Evolutionary conservation across 352 stramenopile genomes (phyloP).

Genomic region (Elongisporangium anandrum): DNA sequence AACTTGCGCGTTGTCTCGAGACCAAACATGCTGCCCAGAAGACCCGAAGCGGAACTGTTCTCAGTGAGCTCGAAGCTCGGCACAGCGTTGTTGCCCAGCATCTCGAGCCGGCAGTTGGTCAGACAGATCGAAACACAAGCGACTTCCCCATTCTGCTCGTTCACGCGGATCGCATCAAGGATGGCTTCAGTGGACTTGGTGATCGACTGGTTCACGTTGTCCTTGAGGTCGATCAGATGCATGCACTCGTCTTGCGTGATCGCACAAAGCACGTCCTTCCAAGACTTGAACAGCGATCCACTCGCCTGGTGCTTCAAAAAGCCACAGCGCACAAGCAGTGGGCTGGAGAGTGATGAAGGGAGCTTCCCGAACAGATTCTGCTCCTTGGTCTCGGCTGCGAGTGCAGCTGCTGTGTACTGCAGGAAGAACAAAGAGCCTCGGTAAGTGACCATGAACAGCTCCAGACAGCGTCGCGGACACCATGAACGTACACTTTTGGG

Average conservation of each 20-base stretch:
- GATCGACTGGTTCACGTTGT: conserved; percentile 47
- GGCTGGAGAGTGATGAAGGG: conserved; percentile 64
- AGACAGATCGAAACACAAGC: conserved; percentile 51
- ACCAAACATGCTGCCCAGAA: conserved; percentile 62
- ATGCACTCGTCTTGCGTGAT: conserved; percentile 75
- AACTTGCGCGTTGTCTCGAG: conserved; percentile 62
- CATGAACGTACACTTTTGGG: conserved; percentile 65
- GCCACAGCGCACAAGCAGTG: conserved; percentile 62
- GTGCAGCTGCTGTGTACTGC: conserved; percentile 65
- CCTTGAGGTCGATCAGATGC: conserved; percentile 73
- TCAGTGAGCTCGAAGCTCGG: conserved; percentile 76
- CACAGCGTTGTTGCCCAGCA: conserved; percentile 55
- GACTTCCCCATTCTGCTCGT: conserved; percentile 43
- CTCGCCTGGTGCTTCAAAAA: conserved; percentile 78
- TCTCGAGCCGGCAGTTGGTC: conserved; percentile 70
- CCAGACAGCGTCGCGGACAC: not conserved
- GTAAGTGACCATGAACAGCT: not conserved
- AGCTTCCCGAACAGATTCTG: conserved; percentile 56
- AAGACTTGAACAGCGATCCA: conserved; percentile 68
- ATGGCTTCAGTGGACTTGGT: conserved; percentile 54
- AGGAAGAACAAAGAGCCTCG: conserved; percentile 1
- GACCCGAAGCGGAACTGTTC: conserved; percentile 39
- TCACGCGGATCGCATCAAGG: conserved; percentile 47
- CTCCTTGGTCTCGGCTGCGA: conserved; percentile 55
- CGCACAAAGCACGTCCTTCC: conserved; percentile 71